phyloP scores from a whole-genome alignment of 805 yeast species.

The Candida methanosorbosa region DNA sequence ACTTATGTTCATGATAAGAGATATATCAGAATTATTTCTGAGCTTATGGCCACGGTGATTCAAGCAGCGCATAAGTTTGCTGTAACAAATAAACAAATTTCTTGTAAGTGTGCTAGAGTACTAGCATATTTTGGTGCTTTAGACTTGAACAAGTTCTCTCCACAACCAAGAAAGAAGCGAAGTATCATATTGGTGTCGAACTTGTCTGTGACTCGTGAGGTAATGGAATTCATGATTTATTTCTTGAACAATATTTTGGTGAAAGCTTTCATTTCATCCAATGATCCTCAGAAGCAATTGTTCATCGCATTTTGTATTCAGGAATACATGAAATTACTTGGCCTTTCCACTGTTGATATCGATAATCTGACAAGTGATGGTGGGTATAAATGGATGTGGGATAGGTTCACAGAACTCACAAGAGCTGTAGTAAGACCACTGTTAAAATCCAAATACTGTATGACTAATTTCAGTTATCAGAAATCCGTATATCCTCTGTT shows the following conservation, averaged over 20 bases:
- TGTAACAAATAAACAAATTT: constrained; percentile 35
- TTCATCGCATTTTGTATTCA: constrained; percentile 87
- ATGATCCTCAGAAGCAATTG: constrained; percentile 76
- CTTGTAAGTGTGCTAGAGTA: constrained; percentile 56
- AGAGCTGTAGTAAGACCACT: constrained; percentile 71
- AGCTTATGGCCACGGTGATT: constrained; percentile 42
- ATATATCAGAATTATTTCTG: constrained; percentile 28
- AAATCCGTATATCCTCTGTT: constrained; percentile 57
- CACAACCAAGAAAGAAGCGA: constrained; percentile 27
- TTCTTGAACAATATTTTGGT: constrained; percentile 66
- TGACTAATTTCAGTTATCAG: constrained; percentile 36
- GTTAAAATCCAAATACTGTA: constrained; percentile 62
- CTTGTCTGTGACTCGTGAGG: constrained; percentile 54
- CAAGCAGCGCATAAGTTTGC: constrained; percentile 51
- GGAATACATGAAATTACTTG: constrained; percentile 62
- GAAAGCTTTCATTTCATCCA: constrained; percentile 83
- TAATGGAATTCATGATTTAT: constrained; percentile 51
- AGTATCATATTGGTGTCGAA: constrained; percentile 46
- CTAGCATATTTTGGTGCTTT: constrained; percentile 71
- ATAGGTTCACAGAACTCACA: constrained; percentile 52
- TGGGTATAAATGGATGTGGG: constrained; percentile 37
- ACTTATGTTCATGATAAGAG: constrained; percentile 28
- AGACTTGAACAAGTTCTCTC: constrained; percentile 50
- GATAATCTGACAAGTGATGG: constrained; percentile 10
- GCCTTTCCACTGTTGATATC: constrained; percentile 22